Evolutionary conservation across 306 rosid genomes (phyloP), one percentile per base, ranked within the genome.

Genomic region (Citrullus amarus): DNA sequence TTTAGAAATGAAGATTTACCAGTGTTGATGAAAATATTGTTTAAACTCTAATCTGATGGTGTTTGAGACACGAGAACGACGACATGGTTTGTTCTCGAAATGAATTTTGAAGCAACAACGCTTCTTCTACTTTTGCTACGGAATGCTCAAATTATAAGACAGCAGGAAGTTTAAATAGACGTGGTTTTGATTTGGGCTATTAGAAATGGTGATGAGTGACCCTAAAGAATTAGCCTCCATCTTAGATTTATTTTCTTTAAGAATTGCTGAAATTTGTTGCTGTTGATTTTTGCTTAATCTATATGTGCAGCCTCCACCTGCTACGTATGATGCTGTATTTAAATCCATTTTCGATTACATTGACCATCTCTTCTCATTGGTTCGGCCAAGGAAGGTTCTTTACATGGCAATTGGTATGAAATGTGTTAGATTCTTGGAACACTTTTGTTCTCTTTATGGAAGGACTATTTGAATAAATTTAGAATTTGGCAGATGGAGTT

Each of bases 351-450:
- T 95, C 80, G 91, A 87, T 76, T 95, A 95, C 83, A 88, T 91
- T 67, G 98, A 95, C 77, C 97, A 95, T 88, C 86, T 95, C 38
- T 91, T 89, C 86, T 65, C 90, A 51, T 83, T 95, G 91, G 96
- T 95, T 86, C 95, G 98, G 15, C 98, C 98, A 36, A 89, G 98
- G 89, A 95, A 87, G 89, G 91, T 95, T 85, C 92, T 95, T 38
- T 95, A 82, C 89, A 84, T 95, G 83, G 98, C 98, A 82, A 89
- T 92, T 18, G 97, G 98, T 95, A 84, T 80, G 90, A 12, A 17
- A 48, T 61, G 13, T 76, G 53, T 79, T 78, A 50, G 48, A 9
- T 61, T 46, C 56, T 18, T 67, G 60, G 63, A 77, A 61, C 66
- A 46, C 77, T 76, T 39, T 41, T 28, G 39, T 36, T 62, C 69